Evolutionary conservation across 2,329 filamentous ascomycete species (phyloP).

Genomic region (Alternaria sp.): DNA sequence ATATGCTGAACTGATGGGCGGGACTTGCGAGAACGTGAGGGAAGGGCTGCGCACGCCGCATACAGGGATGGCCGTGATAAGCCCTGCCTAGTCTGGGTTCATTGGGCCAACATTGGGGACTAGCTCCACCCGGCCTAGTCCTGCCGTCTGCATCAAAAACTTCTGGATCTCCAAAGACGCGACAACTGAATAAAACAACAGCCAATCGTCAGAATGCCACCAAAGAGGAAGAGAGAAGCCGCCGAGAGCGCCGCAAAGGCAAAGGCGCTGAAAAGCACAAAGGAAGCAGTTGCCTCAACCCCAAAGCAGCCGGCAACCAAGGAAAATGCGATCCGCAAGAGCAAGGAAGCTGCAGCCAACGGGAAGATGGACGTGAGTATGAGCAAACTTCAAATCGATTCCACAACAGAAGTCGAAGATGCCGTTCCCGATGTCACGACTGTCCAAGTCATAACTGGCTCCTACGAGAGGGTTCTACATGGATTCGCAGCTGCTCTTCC

Average conservation of each 20-base stretch:
- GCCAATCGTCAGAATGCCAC: constrained; percentile 35
- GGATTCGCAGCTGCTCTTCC: constrained; percentile 82
- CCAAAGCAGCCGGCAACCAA: constrained; percentile 30
- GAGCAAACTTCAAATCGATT: constrained; percentile 23
- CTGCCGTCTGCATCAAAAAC: constrained; percentile 31
- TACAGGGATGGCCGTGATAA: constrained; percentile 32
- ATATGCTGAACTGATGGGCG: constrained; percentile 41
- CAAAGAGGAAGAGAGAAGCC: constrained; percentile 48
- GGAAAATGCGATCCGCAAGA: constrained; percentile 23
- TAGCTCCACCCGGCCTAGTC: constrained; percentile 26
- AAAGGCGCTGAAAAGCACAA: constrained; percentile 40
- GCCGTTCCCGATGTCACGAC: constrained; percentile 44
- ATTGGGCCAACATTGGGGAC: constrained; percentile 12
- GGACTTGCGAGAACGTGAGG: constrained; percentile 39
- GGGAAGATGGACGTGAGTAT: constrained; percentile 28
- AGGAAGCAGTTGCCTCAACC: constrained; percentile 30
- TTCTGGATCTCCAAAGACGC: constrained; percentile 26
- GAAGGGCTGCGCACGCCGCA: constrained; percentile 28
- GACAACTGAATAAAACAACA: constrained; percentile 15
- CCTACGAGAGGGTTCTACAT: constrained; percentile 92
- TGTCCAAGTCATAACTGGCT: constrained; percentile 91
- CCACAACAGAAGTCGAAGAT: constrained; percentile 16
- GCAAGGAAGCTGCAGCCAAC: constrained; percentile 29
- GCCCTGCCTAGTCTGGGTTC: constrained; percentile 30
- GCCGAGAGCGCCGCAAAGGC: constrained; percentile 26